Evolutionary conservation across 306 rosid species (phyloP).

Genomic region (Acmispon strigosus): DNA sequence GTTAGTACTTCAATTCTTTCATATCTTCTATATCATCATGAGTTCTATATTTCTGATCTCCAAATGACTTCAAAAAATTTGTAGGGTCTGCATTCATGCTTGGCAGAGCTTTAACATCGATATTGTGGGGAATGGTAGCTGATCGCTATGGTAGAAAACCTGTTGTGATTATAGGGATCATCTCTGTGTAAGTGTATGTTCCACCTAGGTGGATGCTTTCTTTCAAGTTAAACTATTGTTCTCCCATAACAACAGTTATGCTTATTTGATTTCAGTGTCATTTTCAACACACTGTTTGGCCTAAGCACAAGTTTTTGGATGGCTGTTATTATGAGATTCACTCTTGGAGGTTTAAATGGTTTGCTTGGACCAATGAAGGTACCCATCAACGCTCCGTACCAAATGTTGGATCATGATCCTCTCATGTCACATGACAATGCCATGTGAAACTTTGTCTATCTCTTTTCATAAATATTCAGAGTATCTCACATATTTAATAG

Average conservation of each 20-base stretch:
- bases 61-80: not conserved
- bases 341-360: constrained; percentile 85
- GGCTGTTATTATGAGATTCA: constrained; percentile 67
- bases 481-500: too few species aligned
- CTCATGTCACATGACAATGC: too few species aligned
- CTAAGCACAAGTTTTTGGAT: constrained; percentile 86
- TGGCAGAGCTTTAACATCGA: constrained; percentile 74
- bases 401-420: not conserved
- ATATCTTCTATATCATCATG: not conserved
- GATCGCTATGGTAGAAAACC: constrained; percentile 90
- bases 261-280: constrained; percentile 39
- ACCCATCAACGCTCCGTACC: not conserved
- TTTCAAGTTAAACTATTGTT: not conserved
- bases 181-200: constrained; percentile 47
- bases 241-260: not conserved
- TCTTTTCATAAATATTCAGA: too few species aligned
- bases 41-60: not conserved
- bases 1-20: not conserved
- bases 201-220: not conserved
- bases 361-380: constrained; percentile 90
- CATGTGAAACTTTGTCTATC: too few species aligned
- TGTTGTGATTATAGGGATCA: constrained; percentile 54
- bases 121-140: constrained; percentile 74
- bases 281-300: constrained; percentile 81
- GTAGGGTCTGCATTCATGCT: constrained; percentile 79